phyloP scores from a whole-genome alignment of 768 basidiomycete species.

The Termitomyces sp. region DNA sequence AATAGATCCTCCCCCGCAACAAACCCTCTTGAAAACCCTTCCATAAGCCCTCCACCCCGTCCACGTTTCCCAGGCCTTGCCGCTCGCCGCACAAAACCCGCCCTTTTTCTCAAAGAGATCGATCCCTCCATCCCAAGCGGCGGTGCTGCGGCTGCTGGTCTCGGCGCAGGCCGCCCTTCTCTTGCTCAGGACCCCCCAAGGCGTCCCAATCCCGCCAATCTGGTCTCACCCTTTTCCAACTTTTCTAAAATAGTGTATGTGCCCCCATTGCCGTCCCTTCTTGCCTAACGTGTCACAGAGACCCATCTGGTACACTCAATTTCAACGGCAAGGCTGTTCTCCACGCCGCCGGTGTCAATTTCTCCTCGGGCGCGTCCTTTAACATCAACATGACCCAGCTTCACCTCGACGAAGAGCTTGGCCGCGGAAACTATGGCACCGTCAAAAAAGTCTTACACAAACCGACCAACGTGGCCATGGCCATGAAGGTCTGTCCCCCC shows the following conservation, averaged over 20 bases:
- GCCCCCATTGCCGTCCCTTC: neutral
- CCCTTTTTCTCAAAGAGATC: constrained; percentile 64
- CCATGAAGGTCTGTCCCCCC: constrained; percentile 81
- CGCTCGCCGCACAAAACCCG: constrained; percentile 48
- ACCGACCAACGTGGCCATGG: constrained; percentile 95
- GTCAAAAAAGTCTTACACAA: constrained; percentile 94
- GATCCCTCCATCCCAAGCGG: constrained; percentile 43
- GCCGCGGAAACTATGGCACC: constrained; percentile 95
- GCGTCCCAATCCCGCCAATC: constrained; percentile 36
- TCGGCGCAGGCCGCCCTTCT: constrained; percentile 65
- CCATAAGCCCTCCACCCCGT: constrained; percentile 3
- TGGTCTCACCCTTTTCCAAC: constrained; percentile 83
- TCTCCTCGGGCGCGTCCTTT: constrained; percentile 87
- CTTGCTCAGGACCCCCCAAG: constrained; percentile 36
- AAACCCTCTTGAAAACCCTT: constrained; percentile 14
- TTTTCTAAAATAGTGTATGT: constrained; percentile 89
- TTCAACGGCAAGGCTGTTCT: constrained; percentile 92
- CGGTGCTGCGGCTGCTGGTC: constrained; percentile 60
- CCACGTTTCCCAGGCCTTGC: constrained; percentile 31
- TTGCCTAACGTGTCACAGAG: constrained; percentile 43
- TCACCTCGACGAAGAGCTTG: constrained; percentile 88
- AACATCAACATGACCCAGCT: constrained; percentile 95
- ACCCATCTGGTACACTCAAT: constrained; percentile 93
- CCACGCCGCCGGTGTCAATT: constrained; percentile 81
- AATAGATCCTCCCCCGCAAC: constrained; percentile 34